Evolutionary conservation across 2,329 filamentous ascomycete genomes (phyloP), one percentile per base, ranked within the genome.

Genomic region (Alternaria triticimaculans): DNA sequence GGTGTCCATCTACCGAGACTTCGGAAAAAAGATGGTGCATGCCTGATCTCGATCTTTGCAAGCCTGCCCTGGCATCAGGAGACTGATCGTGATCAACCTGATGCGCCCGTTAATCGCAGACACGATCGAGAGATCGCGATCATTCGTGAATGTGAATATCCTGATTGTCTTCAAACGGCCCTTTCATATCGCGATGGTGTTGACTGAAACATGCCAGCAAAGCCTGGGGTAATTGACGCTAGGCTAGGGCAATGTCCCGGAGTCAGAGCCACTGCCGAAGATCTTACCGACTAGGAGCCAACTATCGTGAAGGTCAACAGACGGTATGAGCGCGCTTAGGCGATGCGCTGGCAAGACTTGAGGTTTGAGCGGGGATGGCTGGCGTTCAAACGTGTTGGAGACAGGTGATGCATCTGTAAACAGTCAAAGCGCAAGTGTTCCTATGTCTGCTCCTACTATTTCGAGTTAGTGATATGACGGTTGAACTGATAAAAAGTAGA

Each of bases 201-300:
- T 37, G 48, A 53, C 43, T 67, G 64, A 68, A 66, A 72, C 66
- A 63, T 66, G 62, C 64, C 66, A 65, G 60, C 63, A 46, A 57
- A 57, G 23, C 56, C 63, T 60, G 57, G 46, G 46, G 49, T 44
- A 48, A 26, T 43, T 57, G 55, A 51, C 23, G 58, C 54, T 43
- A 56, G 12, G 49, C 14, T 55, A 54, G 45, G 30, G 21, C 18
- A 51, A 43, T 51, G 28, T 48, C 28, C 37, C 51, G 45, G 55
- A 55, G 37, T 41, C 41, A 37, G 56, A 58, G 37, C 51, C 26
- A 28, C 15, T 21, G 12, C 55, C 58, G 57, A 62, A 54, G 63
- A 64, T 62, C 55, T 30, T 51, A 28, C 65, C 58, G 57, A 46
- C 41, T 37, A 30, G 26, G 15, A 30, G 33, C 43, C 43, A 20